Base-by-base conservation (phyloP, 371 early-diverging fungal genomes). In the Mortierella sp. region DNA sequence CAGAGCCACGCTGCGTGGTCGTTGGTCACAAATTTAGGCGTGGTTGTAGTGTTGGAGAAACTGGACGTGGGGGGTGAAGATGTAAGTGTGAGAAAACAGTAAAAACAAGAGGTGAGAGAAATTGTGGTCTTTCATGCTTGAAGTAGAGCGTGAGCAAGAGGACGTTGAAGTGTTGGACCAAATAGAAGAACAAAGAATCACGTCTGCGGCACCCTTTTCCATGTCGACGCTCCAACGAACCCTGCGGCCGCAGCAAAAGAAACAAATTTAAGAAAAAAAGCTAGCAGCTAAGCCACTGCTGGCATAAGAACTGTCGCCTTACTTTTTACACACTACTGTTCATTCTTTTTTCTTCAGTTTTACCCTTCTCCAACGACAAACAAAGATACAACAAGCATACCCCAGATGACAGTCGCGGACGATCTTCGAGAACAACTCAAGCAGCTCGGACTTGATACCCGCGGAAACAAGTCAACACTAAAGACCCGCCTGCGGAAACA, bases 401-500 rank as follows among this genome's bases (percentile, higher is more conserved):
- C 63, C 16, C 16, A 13, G 47, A 76, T 42, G 54, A 86, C 82
- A 38, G 86, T 90, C 1, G 93, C 89, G 7, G 95, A 93, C 58
- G 85, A 70, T 16, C 81, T 94, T 21, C 88, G 92, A 68, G 63
- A 83, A 26, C 83, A 88, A 24, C 83, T 94, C n/a, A 84, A 74
- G 54, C 83, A 81, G 7, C 77, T 93, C 1, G 91, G 91, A 0
- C 84, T 92, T 13, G 88, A 88, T 21, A 89, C 92, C 5, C 83
- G 88, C n/a, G 95, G 95, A 0, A 82, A 78, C 42, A 91, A 91
- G 55, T 65, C 80, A 0, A 89, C 89, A 34, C 79, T 94, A 38
- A 93, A 92, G 76, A 88, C 81, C 57, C 89, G 93, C 16, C 83
- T 93, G 55, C 74, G 88, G 28, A 90, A 91, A 74, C 86, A 89